Base-by-base conservation (phyloP, 176 grass and related monocot species). In the Carex cristatella region DNA sequence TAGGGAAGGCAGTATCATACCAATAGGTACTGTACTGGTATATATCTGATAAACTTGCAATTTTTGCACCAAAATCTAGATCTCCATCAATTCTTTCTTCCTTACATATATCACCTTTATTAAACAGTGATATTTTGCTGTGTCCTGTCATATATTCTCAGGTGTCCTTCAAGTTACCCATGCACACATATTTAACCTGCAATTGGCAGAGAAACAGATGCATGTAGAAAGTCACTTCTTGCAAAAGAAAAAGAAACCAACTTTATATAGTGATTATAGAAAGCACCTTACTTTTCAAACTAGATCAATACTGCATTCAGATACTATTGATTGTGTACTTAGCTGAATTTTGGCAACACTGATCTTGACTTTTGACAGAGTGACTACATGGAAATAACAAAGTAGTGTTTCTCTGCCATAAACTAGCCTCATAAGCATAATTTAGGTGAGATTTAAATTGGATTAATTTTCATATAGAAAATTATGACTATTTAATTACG, bases 161-260 rank as follows among this genome's bases (percentile, higher is more conserved):
- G 40, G 79, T 28, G 14, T 84, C 83, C 84, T 81, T 88, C 81
- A 95, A 76, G 85, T 94, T 94, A 5, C 93, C 96, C 85, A 99
- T 91, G 88, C 96, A 99, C 37, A 99, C 86, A 62, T 99, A 99
- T 90, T 99, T 99, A 18, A 99, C 81, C 96, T 99, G 85, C 83
- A 91, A 78, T 74, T 37, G 69, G 71, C 32, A n/a, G 10, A 62
- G 33, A 40, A 23, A 66, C 35, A 55, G 71, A 13, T 44, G 69
- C 49, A 79, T 79, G 32, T 83, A 7, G 51, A 69, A 23, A 37
- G 12, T 3, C 3, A 88, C 35, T 0, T 31, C 12, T 44, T n/a
- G 59, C 51, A 48, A 49, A 28, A 79, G 23, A 12, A n/a, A 33
- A 15, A 77, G 15, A 62, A 61, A 7, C 7, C 18, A 44, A 81